Base-by-base conservation (phyloP, 495 filamentous ascomycete genomes). In the Tricharina praecox region DNA sequence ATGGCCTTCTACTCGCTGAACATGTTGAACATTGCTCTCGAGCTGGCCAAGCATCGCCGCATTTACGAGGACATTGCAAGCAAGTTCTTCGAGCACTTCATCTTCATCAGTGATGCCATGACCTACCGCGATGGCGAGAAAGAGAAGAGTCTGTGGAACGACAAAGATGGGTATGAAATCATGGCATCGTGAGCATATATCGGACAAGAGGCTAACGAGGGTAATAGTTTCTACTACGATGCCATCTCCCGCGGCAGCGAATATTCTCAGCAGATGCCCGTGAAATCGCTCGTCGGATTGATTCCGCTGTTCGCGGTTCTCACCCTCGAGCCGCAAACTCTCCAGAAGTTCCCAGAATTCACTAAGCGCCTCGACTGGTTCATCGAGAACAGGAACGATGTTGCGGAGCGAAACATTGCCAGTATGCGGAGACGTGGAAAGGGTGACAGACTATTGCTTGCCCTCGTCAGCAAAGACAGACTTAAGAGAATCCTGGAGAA, bases 51-150 rank as follows among this genome's bases (percentile, higher is more conserved):
- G 66, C 85, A 94, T 61, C 77, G 88, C 10, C 76, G 88, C n/a
- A 93, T 79, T 36, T 96, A 96, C 60, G 88, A 96, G 68, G 88
- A 96, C 53, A 93, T 96, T 66, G 88, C 88, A 1, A 88, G 83
- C 39, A 96, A 96, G 62, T 96, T 95, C 70, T 96, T 96, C 58
- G 88, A 96, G 64, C 88, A 96, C 61, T 96, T 96, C 64, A 79
- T 96, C 53, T 78, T 94, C 56, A 96, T 95, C 61, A 90, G 82
- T 62, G 88, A 96, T 68, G 88, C 88, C 24, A 94, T 96, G 88
- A 93, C 87, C 3, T 93, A 81, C 65, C 76, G 82, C 16, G 70
- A 73, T 46, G 85, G 80, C 4, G 76, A 74, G 35, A 78, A 84
- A 61, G 80, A 85, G 49, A 74, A 81, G 50, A 92, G 85, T 19